Evolutionary conservation across 129 eudicot species (phyloP), one percentile per base, ranked within the genome.

Genomic region (Flaveria bidentis): DNA sequence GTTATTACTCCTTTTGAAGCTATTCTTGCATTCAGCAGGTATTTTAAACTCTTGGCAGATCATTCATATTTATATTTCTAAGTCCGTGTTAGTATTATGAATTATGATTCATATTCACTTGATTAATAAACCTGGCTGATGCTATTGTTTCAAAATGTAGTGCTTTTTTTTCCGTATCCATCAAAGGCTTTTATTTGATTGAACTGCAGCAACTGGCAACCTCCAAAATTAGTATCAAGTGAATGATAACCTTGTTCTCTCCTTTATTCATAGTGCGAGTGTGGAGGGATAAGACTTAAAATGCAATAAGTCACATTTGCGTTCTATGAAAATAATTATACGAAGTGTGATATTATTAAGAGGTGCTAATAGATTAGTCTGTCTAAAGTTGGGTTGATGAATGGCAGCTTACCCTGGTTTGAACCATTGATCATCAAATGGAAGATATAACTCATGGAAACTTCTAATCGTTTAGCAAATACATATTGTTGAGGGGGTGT

Each of bases 1-100:
- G 83, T 94, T 73, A 94, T 94, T 69, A 90, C 98, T 76, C 98
- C 98, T 13, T 93, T 85, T 66, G 98, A 93, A 83, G 98, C 98
- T 74, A 85, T 83, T 76, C 90, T 94, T 65, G 98, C 98, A 41
- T 91, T 91, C 72, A 85, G 50, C 89, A 90, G 97, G 98, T 94
- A 72, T n/a, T 33, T 51, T 50, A 22, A 70, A 50, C 25, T 49
- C 11, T 70, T 25, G 74, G 25, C 9, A 49, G 23, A 15, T 49
- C 2, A 28, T 16, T 69, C 20, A 26, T 46, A 69, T 47, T 2
- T n/a, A 13, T 63, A 63, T 63, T 20, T 61, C 8, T 28, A 0
- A 28, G 39, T 62, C 17, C 4, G 18, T 62, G 46, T 33, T 63
- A 2, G 4, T 63, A 30, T 28, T 36, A 15, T 28, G 22, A 63